Evolutionary conservation across 345 rosid species (phyloP).

Genomic region (Brassica nigra): DNA sequence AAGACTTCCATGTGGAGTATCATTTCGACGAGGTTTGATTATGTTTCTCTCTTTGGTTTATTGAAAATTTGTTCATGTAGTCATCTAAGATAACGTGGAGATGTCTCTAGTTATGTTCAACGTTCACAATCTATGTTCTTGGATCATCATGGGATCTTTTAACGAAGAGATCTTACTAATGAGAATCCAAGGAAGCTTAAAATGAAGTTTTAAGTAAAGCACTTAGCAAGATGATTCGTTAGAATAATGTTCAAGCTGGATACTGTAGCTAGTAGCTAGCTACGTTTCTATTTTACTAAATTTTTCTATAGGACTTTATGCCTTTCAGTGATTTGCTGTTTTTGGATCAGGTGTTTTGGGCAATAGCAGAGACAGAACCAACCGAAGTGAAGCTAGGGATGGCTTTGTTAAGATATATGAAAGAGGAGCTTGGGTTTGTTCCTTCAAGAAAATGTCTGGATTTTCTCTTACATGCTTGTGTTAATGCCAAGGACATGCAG

Average conservation of each 20-base stretch:
- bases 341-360: constrained; percentile 52
- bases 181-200: not conserved
- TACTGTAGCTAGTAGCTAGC: constrained; percentile 12
- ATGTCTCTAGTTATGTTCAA: not conserved
- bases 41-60: constrained; percentile 8
- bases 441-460: constrained; percentile 81
- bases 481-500: constrained; percentile 54
- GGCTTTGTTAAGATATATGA: constrained; percentile 57
- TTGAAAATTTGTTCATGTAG: constrained; percentile 10
- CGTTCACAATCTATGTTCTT: constrained; percentile 12
- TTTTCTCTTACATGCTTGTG: constrained; percentile 74
- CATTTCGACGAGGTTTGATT: constrained; percentile 68
- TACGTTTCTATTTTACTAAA: constrained; percentile 15
- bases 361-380: constrained; percentile 52
- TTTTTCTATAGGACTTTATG: not conserved
- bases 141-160: not conserved
- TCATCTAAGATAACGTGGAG: constrained; percentile 12
- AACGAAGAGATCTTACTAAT: too few relatives aligned
- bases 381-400: constrained; percentile 56
- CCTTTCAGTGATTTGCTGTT: constrained; percentile 9
- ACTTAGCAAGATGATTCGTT: not conserved
- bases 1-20: constrained; percentile 54
- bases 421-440: constrained; percentile 59
- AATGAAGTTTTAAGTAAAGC: not conserved
- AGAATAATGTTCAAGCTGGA: not conserved